Percentiles rank a stretch among this genome's conserved stretches.
phyloP scores from a whole-genome alignment of 1,284 basidiomycete species.

The Cryptococcus wingfieldii region DNA sequence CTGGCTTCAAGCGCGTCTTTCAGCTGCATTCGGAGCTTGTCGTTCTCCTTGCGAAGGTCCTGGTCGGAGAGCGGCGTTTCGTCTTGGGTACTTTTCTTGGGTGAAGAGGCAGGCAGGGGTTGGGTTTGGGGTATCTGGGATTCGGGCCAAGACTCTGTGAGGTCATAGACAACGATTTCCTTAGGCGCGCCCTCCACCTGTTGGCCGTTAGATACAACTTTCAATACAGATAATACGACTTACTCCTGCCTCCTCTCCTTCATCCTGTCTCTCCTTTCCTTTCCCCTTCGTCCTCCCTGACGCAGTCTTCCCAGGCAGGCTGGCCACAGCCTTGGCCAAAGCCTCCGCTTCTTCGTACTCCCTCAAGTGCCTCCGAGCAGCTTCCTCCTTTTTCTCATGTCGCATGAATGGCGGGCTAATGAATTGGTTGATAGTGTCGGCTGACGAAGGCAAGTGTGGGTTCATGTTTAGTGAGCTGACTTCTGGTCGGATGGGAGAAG shows the following conservation, averaged over 20 bases:
- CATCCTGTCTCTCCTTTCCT: background rate
- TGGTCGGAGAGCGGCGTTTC: no score
- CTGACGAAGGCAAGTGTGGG: constrained; percentile 4
- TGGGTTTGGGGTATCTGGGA: no score
- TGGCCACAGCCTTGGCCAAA: background rate
- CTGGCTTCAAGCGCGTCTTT: background rate
- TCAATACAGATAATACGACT: no score
- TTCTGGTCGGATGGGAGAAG: no score
- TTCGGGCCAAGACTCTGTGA: no score
- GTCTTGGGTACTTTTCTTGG: no score
- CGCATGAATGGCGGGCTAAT: constrained; percentile 10
- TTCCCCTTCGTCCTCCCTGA: background rate
- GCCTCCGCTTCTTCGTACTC: background rate
- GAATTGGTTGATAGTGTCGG: constrained; percentile 18
- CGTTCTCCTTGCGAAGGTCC: background rate
- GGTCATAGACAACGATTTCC: no score
- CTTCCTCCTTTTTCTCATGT: background rate
- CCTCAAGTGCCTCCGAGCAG: background rate
- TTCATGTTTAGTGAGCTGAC: no score
- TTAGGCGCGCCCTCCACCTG: no score
- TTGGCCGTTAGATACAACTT: no score
- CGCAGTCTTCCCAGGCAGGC: no score
- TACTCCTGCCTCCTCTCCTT: background rate
- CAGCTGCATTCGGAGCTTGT: background rate
- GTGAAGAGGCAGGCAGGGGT: no score